Base-by-base conservation (phyloP, 768 basidiomycete species). In the Cystobasidium ongulense region DNA sequence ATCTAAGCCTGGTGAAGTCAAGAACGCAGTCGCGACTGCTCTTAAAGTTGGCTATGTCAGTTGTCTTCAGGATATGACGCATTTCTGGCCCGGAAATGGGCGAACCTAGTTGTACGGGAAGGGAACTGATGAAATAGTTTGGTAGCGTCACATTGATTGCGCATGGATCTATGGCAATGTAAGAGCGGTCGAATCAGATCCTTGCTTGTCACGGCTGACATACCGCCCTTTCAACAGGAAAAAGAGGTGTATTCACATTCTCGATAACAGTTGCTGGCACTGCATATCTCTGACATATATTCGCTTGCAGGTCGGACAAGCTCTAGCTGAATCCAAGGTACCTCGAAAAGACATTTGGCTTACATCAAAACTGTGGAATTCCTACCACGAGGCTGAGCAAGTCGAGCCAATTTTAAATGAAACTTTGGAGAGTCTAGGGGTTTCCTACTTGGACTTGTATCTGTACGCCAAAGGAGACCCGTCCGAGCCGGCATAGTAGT, bases 371-470 rank as follows among this genome's bases (percentile, higher is more conserved):
- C 84, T 92, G n/a, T 89, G 87, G 87, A 89, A 90, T 80, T 84
- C 81, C 0, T 90, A 88, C 81, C 90, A 92, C 78, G 83, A 84
- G 1, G 90, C 90, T 0, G 86, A 88, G 73, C 87, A 89, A 76
- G 84, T 91, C 29, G 89, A 90, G 78, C 77, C 84, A 0, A 84
- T 84, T 13, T 83, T 91, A 10, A 87, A 90, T 76, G 87, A 90
- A 73, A 86, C 88, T 0, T 83, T 90, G 8, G 75, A 80, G 10
- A 85, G 83, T 75, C 85, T 90, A 1, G 85, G 85, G 1, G 87
- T 86, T 0, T 85, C 88, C 50, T 90, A 91, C 80, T 84, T 92
- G 63, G 90, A 92, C 80, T 80, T 92, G 61, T 91, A 91, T 79
- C 82, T 92, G 68, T 71, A 41, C 8, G 50, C 5, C 13, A 8